These are phyloP conservation scores for Pleurotus ostreatus DNA, from an alignment of 768 basidiomycete species.

Conservation along the genomic window DNA sequence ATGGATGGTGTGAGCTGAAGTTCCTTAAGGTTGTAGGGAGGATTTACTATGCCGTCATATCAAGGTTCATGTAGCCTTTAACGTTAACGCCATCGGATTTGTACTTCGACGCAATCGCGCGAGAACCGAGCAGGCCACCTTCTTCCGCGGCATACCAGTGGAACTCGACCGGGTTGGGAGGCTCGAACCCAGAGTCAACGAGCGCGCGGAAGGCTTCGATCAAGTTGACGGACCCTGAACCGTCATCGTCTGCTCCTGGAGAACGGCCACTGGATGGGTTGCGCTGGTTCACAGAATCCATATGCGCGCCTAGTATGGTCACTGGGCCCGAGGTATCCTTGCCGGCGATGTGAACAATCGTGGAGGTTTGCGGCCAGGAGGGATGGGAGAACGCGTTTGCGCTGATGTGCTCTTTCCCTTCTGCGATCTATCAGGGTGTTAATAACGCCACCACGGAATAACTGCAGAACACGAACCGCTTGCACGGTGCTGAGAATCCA, in stretches of 20 bases:
- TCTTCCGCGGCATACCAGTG: conserved; percentile 47
- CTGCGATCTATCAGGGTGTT: conserved; percentile 1
- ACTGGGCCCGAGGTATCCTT: conserved; percentile 23
- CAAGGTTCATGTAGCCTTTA: conserved; percentile 48
- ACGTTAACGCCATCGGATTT: conserved; percentile 39
- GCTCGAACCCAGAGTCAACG: conserved; percentile 32
- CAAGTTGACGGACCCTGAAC: conserved; percentile 40
- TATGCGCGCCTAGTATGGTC: conserved; percentile 37
- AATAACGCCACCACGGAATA: background rate
- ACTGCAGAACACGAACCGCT: conserved; percentile 13
- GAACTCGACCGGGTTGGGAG: conserved; percentile 39
- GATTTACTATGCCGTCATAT: conserved; percentile 34
- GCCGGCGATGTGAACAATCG: conserved; percentile 34
- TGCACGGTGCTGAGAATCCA: conserved; percentile 27
- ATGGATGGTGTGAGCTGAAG: conserved; percentile 10
- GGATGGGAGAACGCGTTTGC: conserved; percentile 25
- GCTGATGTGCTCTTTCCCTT: conserved; percentile 24
- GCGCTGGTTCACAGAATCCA: conserved; percentile 38
- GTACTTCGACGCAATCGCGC: conserved; percentile 50
- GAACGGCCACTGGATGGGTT: conserved; percentile 36
- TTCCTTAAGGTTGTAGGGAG: background rate
- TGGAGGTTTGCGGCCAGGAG: conserved; percentile 29
- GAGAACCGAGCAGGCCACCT: conserved; percentile 44
- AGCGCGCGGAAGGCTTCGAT: conserved; percentile 39
- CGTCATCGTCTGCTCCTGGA: conserved; percentile 49